Percentiles rank a stretch among this genome's conserved stretches.
Evolutionary conservation across 2,329 filamentous ascomycete genomes (phyloP).

Genomic region (Ophiostoma montium): DNA sequence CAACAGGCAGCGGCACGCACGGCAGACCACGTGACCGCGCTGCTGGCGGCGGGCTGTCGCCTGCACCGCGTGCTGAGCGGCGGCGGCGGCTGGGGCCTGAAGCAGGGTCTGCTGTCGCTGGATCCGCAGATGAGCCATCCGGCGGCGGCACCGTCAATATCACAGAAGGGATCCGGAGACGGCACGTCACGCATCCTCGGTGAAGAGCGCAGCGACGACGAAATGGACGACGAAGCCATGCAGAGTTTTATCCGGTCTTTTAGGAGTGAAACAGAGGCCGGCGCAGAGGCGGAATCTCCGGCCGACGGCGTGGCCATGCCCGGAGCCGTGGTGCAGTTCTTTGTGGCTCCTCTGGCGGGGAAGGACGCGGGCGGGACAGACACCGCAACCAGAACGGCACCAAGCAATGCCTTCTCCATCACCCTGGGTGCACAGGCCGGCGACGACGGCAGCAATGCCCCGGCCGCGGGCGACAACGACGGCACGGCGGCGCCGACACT

Average conservation of each 20-base stretch:
- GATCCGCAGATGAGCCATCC: conserved; percentile 51
- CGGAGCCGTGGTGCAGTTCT: conserved; percentile 54
- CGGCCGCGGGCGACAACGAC: background rate
- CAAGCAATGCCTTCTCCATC: conserved; percentile 4
- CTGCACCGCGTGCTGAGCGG: conserved; percentile 49
- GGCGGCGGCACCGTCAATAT: conserved; percentile 16
- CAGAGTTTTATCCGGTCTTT: conserved; percentile 39
- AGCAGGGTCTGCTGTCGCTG: conserved; percentile 63
- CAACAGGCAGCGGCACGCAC: conserved; percentile 14
- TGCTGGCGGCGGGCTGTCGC: conserved; percentile 30
- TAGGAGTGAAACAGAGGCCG: conserved; percentile 17
- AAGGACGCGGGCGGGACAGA: too few relatives aligned
- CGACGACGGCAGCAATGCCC: background rate
- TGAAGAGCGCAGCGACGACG: conserved; percentile 11
- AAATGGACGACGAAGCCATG: conserved; percentile 39
- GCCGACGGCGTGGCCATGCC: conserved; percentile 41
- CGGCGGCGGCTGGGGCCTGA: conserved; percentile 72
- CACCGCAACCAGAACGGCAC: background rate
- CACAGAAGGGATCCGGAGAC: background rate
- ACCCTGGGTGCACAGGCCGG: conserved; percentile 9
- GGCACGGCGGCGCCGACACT: conserved; percentile 7
- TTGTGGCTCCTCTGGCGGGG: conserved; percentile 23
- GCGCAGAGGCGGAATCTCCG: background rate
- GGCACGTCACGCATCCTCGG: background rate
- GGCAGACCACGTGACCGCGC: conserved; percentile 19